Conservation (phyloP, 2,329 filamentous ascomycete species). For the Trichoderma guizhouense region DNA sequence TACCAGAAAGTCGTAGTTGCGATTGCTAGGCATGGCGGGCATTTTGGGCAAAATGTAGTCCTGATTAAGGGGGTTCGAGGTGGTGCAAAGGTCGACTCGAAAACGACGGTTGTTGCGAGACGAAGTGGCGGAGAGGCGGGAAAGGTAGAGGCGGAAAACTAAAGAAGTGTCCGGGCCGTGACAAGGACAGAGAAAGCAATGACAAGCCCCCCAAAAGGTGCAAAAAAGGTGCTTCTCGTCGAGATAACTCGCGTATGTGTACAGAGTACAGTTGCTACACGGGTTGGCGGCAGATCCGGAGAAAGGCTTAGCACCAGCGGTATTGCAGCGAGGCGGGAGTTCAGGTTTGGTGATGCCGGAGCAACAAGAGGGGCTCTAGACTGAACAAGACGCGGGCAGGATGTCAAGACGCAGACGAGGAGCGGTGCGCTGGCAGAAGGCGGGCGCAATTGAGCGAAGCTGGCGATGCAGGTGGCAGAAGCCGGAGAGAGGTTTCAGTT, state of each 20-base stretch:
- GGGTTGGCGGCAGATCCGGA: background rate
- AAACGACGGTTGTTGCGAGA: background rate
- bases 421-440: background rate
- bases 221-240: background rate
- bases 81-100: background rate
- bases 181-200: background rate
- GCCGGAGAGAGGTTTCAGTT: background rate
- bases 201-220: background rate
- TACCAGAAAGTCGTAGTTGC: constrained; percentile 99
- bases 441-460: constrained; percentile 13
- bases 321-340: background rate
- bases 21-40: constrained; percentile 82
- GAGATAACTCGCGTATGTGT: background rate
- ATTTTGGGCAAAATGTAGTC: constrained; percentile 9
- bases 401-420: background rate
- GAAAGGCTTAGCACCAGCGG: background rate
- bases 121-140: constrained; percentile 4
- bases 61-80: background rate
- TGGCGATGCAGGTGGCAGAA: background rate
- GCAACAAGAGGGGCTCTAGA: background rate
- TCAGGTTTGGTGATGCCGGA: background rate
- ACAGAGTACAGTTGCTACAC: background rate
- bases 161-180: background rate
- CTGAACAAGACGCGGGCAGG: background rate
- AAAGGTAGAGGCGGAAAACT: background rate